Evolutionary conservation across 2,329 filamentous ascomycete genomes (phyloP).

Genomic region (Fusarium sp.): DNA sequence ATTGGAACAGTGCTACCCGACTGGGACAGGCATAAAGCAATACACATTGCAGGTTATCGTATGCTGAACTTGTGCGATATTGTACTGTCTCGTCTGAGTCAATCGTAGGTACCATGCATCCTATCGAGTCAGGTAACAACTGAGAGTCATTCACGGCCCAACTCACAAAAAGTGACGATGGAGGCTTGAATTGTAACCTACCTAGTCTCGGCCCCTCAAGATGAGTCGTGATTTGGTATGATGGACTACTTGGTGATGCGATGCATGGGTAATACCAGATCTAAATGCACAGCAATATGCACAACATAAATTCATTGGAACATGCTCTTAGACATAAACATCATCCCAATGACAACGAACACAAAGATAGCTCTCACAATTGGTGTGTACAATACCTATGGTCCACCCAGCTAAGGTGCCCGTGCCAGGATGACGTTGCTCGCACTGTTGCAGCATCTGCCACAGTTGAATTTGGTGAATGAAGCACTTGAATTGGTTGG

Average conservation of each 20-base stretch:
- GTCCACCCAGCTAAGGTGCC: conserved; percentile 29
- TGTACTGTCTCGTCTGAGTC: conserved; percentile 20
- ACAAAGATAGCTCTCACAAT: conserved; percentile 20
- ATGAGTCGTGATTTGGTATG: conserved; percentile 20
- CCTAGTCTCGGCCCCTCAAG: background rate
- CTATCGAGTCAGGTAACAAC: conserved; percentile 35
- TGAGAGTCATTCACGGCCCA: conserved; percentile 30
- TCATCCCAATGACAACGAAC: conserved; percentile 11
- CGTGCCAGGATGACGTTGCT: conserved; percentile 27
- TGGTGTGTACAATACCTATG: conserved; percentile 23
- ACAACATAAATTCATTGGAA: conserved; percentile 45
- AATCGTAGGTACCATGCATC: conserved; percentile 30
- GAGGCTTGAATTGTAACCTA: conserved; percentile 17
- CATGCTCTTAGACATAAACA: conserved; percentile 29
- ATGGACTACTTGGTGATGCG: conserved; percentile 27
- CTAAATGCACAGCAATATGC: conserved; percentile 46
- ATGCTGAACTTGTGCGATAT: too few relatives aligned
- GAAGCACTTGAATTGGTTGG: conserved; percentile 23
- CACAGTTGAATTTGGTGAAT: conserved; percentile 15
- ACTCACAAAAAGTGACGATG: conserved; percentile 6
- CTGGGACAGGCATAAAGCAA: conserved; percentile 17
- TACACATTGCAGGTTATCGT: too few relatives aligned
- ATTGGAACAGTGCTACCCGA: conserved; percentile 40
- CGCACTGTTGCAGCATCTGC: conserved; percentile 45
- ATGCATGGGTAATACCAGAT: conserved; percentile 41